These are phyloP conservation scores for Puccinia hordei DNA, from an alignment of 1,284 basidiomycete species.

Conservation along the genomic window DNA sequence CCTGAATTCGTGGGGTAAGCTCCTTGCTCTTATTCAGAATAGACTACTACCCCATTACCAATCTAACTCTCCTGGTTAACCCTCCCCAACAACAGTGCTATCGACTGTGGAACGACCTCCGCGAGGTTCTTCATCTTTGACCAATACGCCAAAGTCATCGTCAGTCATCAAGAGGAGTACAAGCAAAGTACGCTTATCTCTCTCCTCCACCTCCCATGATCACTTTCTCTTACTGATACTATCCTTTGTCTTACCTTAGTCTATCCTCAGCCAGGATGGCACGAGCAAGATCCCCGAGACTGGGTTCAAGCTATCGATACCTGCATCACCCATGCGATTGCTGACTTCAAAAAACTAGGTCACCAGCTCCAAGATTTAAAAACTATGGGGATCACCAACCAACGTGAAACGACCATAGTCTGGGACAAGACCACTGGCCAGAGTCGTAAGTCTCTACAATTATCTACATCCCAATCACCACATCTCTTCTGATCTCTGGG, in stretches of 20 bases:
- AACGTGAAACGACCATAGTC: conserved; percentile 91
- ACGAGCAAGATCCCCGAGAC: conserved; percentile 87
- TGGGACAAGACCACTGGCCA: conserved; percentile 72
- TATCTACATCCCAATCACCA: too few relatives aligned
- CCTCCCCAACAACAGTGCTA: conserved; percentile 67
- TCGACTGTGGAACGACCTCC: conserved; percentile 84
- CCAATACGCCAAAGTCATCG: conserved; percentile 80
- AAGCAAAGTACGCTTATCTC: conserved; percentile 55
- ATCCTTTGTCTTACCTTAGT: neutral
- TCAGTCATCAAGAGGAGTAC: conserved; percentile 72
- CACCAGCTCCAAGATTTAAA: conserved; percentile 79
- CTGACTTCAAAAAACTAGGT: conserved; percentile 73
- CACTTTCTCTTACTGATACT: neutral
- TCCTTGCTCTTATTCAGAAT: too few relatives aligned
- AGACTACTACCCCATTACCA: too few relatives aligned
- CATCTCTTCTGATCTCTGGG: too few relatives aligned
- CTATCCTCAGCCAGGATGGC: conserved; percentile 69
- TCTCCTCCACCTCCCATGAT: neutral
- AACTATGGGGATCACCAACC: conserved; percentile 95
- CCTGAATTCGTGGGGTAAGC: too few relatives aligned
- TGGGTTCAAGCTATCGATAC: conserved; percentile 75
- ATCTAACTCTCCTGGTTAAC: too few relatives aligned
- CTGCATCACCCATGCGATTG: conserved; percentile 75
- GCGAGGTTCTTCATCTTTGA: conserved; percentile 88
- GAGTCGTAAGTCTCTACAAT: conserved; percentile 74